phyloP scores from a whole-genome alignment of 164 flowering plant species.

The Tetrastigma voinierianum region DNA sequence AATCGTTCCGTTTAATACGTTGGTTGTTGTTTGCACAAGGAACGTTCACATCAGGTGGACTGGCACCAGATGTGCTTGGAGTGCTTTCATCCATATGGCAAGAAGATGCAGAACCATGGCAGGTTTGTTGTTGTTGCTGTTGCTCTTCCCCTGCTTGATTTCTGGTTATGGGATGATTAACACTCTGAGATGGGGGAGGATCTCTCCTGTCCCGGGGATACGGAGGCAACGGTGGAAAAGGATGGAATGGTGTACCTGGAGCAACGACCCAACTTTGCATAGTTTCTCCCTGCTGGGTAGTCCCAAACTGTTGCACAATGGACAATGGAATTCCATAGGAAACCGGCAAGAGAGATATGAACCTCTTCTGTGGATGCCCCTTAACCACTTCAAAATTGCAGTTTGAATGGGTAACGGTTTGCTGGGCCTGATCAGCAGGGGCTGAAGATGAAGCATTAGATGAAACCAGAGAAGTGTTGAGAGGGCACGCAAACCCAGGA shows the following conservation, averaged over 20 bases:
- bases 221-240: slow-evolving; percentile 85
- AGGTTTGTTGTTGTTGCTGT: slow-evolving; percentile 20
- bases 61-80: slow-evolving; percentile 28
- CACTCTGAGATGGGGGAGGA: slow-evolving; percentile 13
- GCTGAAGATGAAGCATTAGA: slow-evolving; percentile 25
- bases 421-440: slow-evolving; percentile 5
- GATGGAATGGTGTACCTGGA: slow-evolving; percentile 75
- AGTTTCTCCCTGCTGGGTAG: slow-evolving; percentile 29
- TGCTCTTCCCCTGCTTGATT: slow-evolving; percentile 24
- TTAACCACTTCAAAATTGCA: slow-evolving; percentile 30
- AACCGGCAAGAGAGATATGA: slow-evolving; percentile 53
- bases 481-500: slow-evolving; percentile 57
- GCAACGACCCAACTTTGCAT: slow-evolving; percentile 53
- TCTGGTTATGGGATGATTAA: slow-evolving; percentile 2
- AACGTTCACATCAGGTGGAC: slow-evolving; percentile 16
- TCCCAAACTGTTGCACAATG: slow-evolving; percentile 56
- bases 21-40: slow-evolving; percentile 23
- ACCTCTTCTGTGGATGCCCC: slow-evolving; percentile 55
- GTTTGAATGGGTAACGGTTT: slow-evolving; percentile 6
- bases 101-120: slow-evolving; percentile 10
- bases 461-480: slow-evolving; percentile 15
- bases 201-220: slow-evolving; percentile 35
- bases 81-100: slow-evolving; percentile 17
- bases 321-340: slow-evolving; percentile 74
- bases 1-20: slow-evolving; percentile 26